Conservation (phyloP, 805 yeast genomes). For the Ogataea salicorniae region DNA sequence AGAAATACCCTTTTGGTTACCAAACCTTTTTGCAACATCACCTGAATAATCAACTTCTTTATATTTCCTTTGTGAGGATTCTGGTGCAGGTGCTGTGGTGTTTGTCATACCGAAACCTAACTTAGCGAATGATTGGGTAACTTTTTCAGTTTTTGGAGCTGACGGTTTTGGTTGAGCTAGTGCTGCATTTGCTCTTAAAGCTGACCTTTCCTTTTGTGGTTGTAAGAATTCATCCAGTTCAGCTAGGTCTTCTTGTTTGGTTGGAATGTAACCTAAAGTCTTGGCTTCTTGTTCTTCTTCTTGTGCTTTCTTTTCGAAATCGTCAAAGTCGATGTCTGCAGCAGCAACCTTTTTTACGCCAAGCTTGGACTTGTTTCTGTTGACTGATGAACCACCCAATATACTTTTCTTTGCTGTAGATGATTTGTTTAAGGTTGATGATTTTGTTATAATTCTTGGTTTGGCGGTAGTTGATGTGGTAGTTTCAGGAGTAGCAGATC, state of each 20-base stretch:
- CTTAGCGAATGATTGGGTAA: conserved; percentile 70
- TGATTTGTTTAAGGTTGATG: conserved; percentile 13
- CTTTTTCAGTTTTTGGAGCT: conserved; percentile 33
- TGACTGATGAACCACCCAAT: conserved; percentile 39
- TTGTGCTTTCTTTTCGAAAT: conserved; percentile 70
- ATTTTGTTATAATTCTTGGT: conserved; percentile 28
- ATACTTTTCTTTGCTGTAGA: conserved; percentile 30
- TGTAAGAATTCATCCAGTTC: conserved; percentile 12
- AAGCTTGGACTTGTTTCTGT: conserved; percentile 53
- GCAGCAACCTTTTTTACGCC: conserved; percentile 51
- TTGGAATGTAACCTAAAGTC: conserved; percentile 48
- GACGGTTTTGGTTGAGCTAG: conserved; percentile 9
- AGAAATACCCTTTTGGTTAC: conserved; percentile 88
- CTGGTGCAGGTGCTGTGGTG: conserved; percentile 46
- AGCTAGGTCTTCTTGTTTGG: conserved; percentile 15
- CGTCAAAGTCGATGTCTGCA: conserved; percentile 53
- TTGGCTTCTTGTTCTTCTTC: conserved; percentile 70
- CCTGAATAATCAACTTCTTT: conserved; percentile 57
- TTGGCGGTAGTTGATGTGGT: conserved; percentile 26
- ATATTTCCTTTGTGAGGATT: conserved; percentile 20
- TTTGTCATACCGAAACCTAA: conserved; percentile 88
- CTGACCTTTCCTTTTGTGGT: conserved; percentile 12
- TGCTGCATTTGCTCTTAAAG: conserved; percentile 16
- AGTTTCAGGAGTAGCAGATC: conserved; percentile 17
- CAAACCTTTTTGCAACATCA: conserved; percentile 70